Conservation (phyloP, 2,329 filamentous ascomycete species). For the Bipolaris zeicola region DNA sequence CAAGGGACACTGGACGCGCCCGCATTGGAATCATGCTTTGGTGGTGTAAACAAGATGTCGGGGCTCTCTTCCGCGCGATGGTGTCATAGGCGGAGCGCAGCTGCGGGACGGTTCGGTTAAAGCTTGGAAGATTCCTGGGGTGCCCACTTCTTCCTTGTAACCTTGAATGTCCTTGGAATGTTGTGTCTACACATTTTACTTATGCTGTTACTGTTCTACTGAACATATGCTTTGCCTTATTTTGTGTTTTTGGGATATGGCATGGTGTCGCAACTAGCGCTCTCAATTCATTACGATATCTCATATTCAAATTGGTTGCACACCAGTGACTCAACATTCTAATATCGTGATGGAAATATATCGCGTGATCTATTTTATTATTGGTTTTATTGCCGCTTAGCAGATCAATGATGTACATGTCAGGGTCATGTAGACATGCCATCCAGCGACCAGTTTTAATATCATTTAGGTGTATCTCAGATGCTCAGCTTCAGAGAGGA, state of each 20-base stretch:
- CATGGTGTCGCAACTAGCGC: background rate
- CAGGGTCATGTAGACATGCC: too few relatives aligned
- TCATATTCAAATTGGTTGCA: too few relatives aligned
- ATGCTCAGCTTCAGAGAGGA: too few relatives aligned
- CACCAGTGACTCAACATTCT: too few relatives aligned
- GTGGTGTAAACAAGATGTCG: conserved; percentile 18
- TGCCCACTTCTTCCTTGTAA: conserved; percentile 3
- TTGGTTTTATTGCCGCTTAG: too few relatives aligned
- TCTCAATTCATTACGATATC: too few relatives aligned
- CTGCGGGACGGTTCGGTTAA: conserved; percentile 15
- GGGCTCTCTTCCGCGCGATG: conserved; percentile 27
- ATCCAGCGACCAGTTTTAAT: too few relatives aligned
- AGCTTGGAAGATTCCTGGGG: background rate
- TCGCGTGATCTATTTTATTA: too few relatives aligned
- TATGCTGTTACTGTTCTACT: background rate
- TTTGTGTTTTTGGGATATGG: too few relatives aligned
- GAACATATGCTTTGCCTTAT: background rate
- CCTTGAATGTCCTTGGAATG: background rate
- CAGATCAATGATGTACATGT: too few relatives aligned
- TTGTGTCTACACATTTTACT: background rate
- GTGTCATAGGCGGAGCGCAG: conserved; percentile 30
- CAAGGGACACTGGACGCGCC: background rate
- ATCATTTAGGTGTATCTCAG: too few relatives aligned
- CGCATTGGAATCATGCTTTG: conserved; percentile 10
- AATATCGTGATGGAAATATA: too few relatives aligned